Evolutionary conservation across 768 basidiomycete genomes (phyloP).

Genomic region (Favolaschia claudopus): DNA sequence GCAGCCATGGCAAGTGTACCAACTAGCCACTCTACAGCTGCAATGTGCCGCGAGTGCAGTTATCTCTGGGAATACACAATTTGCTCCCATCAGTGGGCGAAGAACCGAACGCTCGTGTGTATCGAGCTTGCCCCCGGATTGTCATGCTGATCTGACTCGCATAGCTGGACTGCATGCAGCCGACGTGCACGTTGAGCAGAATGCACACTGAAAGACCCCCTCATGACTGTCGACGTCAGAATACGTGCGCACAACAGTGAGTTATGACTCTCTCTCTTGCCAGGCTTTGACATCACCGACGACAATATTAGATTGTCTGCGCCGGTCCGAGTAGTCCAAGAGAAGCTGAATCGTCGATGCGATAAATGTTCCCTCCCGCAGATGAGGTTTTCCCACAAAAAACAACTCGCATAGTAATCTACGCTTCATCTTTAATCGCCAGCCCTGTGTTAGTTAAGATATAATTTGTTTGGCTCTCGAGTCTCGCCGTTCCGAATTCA

Average conservation of each 20-base stretch:
- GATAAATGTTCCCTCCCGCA: conserved; percentile 14
- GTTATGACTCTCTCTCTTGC: conserved; percentile 3
- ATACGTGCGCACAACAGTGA: conserved; percentile 47
- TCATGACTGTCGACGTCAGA: conserved; percentile 50
- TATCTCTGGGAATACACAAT: conserved; percentile 15
- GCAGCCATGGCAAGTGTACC: not conserved
- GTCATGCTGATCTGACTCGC: not conserved
- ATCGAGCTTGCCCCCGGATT: not conserved
- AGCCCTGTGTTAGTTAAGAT: too few relatives aligned
- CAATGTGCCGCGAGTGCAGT: conserved; percentile 18
- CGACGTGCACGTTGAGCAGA: conserved; percentile 48
- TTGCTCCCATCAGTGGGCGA: conserved; percentile 22
- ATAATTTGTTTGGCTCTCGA: too few relatives aligned
- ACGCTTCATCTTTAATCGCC: too few relatives aligned
- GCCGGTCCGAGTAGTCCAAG: conserved; percentile 19
- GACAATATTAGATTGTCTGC: conserved; percentile 11
- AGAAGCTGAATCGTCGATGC: conserved; percentile 14
- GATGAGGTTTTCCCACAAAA: not conserved
- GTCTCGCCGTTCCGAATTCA: too few relatives aligned
- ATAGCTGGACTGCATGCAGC: conserved; percentile 58
- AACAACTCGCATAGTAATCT: not conserved
- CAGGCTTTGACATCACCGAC: not conserved
- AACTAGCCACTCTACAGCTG: not conserved
- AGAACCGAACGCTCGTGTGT: conserved; percentile 28
- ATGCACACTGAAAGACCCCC: conserved; percentile 36